Evolutionary conservation across 176 grass and related monocot species (phyloP).

Genomic region (Juncus inflexus): DNA sequence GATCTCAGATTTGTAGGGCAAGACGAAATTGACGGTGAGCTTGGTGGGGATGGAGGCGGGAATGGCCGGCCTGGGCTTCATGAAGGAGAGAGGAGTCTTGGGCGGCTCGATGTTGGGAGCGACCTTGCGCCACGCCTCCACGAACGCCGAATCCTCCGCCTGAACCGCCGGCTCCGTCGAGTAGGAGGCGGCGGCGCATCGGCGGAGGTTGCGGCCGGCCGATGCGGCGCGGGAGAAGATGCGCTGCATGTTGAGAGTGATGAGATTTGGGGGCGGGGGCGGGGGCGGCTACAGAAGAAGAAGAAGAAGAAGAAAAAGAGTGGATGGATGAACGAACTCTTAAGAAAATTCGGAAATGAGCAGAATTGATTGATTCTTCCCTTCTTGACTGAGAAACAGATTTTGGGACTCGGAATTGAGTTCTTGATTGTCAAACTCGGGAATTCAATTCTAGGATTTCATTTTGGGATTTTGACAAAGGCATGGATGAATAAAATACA

Average conservation of each 20-base stretch:
- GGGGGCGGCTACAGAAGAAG: too few relatives aligned
- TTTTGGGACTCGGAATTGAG: too few relatives aligned
- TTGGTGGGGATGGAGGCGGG: constrained; percentile 66
- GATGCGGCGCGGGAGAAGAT: constrained; percentile 20
- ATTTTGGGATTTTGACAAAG: too few relatives aligned
- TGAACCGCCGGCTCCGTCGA: constrained; percentile 45
- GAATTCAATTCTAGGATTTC: too few relatives aligned
- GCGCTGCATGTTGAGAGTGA: constrained; percentile 26
- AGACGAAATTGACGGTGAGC: constrained; percentile 85
- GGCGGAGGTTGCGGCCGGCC: constrained; percentile 30
- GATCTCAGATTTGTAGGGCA: constrained; percentile 92
- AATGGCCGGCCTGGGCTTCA: constrained; percentile 70
- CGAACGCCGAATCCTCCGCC: constrained; percentile 48
- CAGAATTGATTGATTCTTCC: too few relatives aligned
- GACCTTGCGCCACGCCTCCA: constrained; percentile 74
- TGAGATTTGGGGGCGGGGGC: constrained; percentile 18
- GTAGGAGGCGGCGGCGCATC: constrained; percentile 29
- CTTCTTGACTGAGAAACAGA: too few relatives aligned
- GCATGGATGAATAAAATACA: too few relatives aligned
- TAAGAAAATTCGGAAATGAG: too few relatives aligned
- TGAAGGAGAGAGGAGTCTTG: constrained; percentile 54
- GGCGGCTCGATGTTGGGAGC: constrained; percentile 56
- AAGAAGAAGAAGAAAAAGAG: background rate
- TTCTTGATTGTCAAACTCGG: too few relatives aligned
- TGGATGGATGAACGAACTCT: background rate